Evolutionary conservation across 2,329 filamentous ascomycete genomes (phyloP).

Genomic region (Dothideomycetes sp.): DNA sequence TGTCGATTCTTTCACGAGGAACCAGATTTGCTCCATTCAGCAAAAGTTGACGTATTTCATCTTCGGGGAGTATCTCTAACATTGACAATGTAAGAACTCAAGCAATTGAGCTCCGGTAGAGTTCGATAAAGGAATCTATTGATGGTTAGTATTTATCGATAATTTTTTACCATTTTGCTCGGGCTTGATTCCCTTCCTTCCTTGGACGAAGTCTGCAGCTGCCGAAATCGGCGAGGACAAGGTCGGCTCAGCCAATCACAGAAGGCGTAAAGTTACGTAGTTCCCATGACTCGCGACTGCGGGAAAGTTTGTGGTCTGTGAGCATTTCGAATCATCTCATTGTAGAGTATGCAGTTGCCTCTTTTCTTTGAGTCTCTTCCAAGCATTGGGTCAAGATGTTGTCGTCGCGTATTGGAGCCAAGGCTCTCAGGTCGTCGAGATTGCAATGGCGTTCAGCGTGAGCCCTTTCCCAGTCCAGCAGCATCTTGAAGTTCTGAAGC

Average conservation of each 20-base stretch:
- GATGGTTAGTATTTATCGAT: constrained; percentile 3
- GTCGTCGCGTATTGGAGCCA: constrained; percentile 14
- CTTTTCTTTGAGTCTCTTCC: not conserved
- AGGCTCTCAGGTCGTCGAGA: constrained; percentile 6
- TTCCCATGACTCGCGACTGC: constrained; percentile 10
- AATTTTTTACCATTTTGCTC: constrained; percentile 7
- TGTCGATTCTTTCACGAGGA: constrained; percentile 3
- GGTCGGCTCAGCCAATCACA: constrained; percentile 4
- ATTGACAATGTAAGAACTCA: not conserved
- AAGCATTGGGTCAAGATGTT: constrained; percentile 13
- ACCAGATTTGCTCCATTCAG: constrained; percentile 11
- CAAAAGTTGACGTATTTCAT: constrained; percentile 9
- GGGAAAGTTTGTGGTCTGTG: constrained; percentile 8
- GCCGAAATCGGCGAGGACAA: constrained; percentile 5
- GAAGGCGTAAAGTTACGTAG: not conserved
- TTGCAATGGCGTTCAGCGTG: constrained; percentile 12
- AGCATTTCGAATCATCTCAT: constrained; percentile 3
- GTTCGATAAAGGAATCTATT: not conserved
- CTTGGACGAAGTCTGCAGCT: too few relatives aligned
- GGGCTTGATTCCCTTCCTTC: constrained; percentile 1
- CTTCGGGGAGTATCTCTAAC: constrained; percentile 6
- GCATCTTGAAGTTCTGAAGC: not conserved
- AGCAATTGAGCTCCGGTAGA: not conserved
- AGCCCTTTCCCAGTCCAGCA: not conserved
- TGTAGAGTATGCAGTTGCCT: not conserved